Conservation (phyloP, 108 stramenopile species). For the Epithemia pelagica region DNA sequence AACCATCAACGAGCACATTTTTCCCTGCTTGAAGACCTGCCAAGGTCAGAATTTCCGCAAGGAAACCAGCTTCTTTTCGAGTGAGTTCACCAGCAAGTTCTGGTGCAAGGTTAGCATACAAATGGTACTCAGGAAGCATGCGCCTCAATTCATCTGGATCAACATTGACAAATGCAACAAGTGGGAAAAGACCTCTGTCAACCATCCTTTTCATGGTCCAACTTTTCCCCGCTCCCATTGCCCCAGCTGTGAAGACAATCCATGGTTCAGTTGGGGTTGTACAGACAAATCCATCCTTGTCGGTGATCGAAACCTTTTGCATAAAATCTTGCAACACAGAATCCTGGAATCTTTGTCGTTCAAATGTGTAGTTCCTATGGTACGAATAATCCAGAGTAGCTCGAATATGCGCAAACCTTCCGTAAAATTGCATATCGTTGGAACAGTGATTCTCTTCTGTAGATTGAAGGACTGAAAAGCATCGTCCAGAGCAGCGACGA, state of each 20-base stretch:
- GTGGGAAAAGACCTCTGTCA: slow-evolving; percentile 63
- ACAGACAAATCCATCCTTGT: slow-evolving; percentile 60
- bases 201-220: slow-evolving; percentile 67
- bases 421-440: slow-evolving; percentile 39
- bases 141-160: slow-evolving; percentile 82
- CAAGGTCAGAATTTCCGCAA: slow-evolving; percentile 71
- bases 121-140: slow-evolving; percentile 68
- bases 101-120: slow-evolving; percentile 55
- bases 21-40: slow-evolving; percentile 64
- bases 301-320: slow-evolving; percentile 45
- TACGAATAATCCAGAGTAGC: slow-evolving; percentile 54
- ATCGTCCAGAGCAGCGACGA: slow-evolving; percentile 1
- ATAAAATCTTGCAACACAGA: slow-evolving; percentile 45
- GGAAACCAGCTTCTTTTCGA: slow-evolving; percentile 74
- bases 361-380: slow-evolving; percentile 58
- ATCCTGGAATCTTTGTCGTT: slow-evolving; percentile 70
- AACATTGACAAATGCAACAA: slow-evolving; percentile 71
- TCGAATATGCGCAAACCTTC: slow-evolving; percentile 55
- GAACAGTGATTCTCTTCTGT: slow-evolving; percentile 44
- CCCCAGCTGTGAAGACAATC: slow-evolving; percentile 88
- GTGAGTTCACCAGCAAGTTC: slow-evolving; percentile 68
- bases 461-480: slow-evolving; percentile 31
- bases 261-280: slow-evolving; percentile 80
- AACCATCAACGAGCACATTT: slow-evolving; percentile 85
- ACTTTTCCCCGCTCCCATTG: slow-evolving; percentile 83